Percentiles rank a stretch among this genome's conserved stretches.
Conservation (phyloP, 2,329 filamentous ascomycete genomes). For the Acrodontium crateriforme region DNA sequence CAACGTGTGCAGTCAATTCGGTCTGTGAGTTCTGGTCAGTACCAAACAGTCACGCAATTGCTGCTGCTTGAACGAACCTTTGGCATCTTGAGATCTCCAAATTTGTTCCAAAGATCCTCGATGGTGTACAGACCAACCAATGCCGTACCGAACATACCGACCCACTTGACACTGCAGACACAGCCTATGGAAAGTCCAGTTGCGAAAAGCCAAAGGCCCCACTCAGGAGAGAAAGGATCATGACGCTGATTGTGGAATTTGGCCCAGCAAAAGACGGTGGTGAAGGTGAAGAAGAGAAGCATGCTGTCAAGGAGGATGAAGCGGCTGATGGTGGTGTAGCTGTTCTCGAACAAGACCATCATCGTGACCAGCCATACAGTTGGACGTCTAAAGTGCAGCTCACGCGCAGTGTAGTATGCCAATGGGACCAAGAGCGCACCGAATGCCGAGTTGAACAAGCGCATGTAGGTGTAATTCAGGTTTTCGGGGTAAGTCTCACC, state of each 20-base stretch:
- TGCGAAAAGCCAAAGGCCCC: constrained; percentile 89
- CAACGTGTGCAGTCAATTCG: constrained; percentile 62
- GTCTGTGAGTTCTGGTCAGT: constrained; percentile 30
- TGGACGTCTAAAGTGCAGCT: constrained; percentile 72
- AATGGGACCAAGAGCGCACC: constrained; percentile 84
- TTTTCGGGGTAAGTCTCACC: constrained; percentile 90
- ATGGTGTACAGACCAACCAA: constrained; percentile 90
- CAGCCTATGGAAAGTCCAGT: constrained; percentile 93
- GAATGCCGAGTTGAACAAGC: constrained; percentile 90
- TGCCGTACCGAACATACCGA: constrained; percentile 89
- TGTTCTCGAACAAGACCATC: constrained; percentile 98
- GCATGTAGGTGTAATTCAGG: constrained; percentile 96
- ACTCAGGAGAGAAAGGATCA: constrained; percentile 76
- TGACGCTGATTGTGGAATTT: constrained; percentile 85
- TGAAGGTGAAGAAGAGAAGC: constrained; percentile 97
- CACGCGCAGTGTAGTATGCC: constrained; percentile 88
- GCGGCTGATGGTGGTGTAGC: constrained; percentile 95
- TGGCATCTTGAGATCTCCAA: constrained; percentile 85
- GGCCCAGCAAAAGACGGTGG: constrained; percentile 91
- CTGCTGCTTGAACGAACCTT: no score
- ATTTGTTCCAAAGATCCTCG: constrained; percentile 97
- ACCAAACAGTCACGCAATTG: no score
- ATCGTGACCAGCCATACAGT: constrained; percentile 90
- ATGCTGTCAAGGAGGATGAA: constrained; percentile 98
- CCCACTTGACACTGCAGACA: constrained; percentile 97